These are phyloP conservation scores for Ceratobasidium sp. DNA, from an alignment of 1,284 basidiomycete species.

Conservation along the genomic window DNA sequence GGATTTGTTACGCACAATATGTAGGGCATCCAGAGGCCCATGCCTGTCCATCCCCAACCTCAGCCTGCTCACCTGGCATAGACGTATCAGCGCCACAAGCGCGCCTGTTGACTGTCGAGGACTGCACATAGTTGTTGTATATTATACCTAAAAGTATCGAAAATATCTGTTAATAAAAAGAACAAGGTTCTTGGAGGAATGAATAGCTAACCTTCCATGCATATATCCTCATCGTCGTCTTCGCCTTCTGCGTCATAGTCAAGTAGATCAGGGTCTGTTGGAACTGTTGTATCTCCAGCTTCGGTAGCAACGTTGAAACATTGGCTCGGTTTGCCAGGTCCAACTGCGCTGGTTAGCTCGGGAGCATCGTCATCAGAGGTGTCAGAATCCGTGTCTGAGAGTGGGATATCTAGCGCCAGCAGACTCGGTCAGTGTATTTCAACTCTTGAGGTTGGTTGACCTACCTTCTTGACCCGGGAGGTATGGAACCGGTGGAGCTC, in stretches of 20 bases:
- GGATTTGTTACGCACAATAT: background rate
- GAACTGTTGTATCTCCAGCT: too few species aligned
- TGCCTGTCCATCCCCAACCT: too few species aligned
- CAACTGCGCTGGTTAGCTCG: too few species aligned
- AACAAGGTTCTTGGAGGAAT: too few species aligned
- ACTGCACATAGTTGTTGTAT: too few species aligned
- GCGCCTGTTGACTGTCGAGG: too few species aligned
- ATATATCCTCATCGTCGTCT: slow-evolving; percentile 14
- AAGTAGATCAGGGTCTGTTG: background rate
- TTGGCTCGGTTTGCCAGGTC: background rate
- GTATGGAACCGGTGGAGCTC: background rate
- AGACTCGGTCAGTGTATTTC: background rate
- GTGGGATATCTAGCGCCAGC: slow-evolving; percentile 5
- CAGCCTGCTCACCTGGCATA: too few species aligned
- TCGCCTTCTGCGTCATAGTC: slow-evolving; percentile 26
- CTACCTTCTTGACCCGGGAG: slow-evolving; percentile 23
- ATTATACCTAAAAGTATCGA: too few species aligned
- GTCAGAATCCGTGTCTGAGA: background rate
- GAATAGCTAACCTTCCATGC: slow-evolving; percentile 1
- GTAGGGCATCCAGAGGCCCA: background rate
- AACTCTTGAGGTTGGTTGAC: background rate
- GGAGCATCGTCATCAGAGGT: too few species aligned
- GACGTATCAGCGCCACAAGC: too few species aligned
- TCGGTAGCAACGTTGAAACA: background rate
- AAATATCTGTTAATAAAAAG: too few species aligned